Conservation (phyloP, 805 yeast genomes). For the Komagataella pseudopastoris region DNA sequence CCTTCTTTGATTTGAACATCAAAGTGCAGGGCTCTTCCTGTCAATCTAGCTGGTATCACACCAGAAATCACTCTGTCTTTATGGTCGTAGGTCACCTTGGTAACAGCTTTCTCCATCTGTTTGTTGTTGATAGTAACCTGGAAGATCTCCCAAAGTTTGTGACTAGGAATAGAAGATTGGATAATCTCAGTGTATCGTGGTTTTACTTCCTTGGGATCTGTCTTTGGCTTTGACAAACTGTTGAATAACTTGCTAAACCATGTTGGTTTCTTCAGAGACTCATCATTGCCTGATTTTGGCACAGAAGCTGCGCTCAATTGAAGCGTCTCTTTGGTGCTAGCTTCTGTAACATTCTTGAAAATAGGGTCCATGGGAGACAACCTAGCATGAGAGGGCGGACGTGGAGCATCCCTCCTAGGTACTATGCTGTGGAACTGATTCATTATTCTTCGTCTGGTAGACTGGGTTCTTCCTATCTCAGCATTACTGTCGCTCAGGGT, state of each 20-base stretch:
- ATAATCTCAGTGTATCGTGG: neutral
- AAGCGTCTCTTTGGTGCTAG: neutral
- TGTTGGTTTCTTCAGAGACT: neutral
- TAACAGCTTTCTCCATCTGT: neutral
- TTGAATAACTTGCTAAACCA: neutral
- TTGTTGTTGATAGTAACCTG: neutral
- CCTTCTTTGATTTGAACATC: neutral
- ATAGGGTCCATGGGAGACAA: neutral
- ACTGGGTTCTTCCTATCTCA: neutral
- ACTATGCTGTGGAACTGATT: neutral
- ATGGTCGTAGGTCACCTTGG: neutral
- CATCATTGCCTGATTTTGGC: neutral
- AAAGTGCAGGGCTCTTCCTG: neutral
- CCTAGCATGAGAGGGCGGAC: neutral
- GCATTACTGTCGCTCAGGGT: neutral
- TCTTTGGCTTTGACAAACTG: neutral
- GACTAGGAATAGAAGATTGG: neutral
- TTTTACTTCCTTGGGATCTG: neutral
- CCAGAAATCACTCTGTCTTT: neutral
- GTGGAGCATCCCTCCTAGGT: neutral
- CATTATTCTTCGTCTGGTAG: neutral
- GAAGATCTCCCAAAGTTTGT: neutral
- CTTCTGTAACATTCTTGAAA: neutral
- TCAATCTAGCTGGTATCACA: neutral
- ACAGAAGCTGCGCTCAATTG: neutral